Percentiles rank a stretch among this genome's conserved stretches.
These are phyloP conservation scores for Adansonia gregorii DNA, from an alignment of 441 rosid species.

Conservation along the genomic window DNA sequence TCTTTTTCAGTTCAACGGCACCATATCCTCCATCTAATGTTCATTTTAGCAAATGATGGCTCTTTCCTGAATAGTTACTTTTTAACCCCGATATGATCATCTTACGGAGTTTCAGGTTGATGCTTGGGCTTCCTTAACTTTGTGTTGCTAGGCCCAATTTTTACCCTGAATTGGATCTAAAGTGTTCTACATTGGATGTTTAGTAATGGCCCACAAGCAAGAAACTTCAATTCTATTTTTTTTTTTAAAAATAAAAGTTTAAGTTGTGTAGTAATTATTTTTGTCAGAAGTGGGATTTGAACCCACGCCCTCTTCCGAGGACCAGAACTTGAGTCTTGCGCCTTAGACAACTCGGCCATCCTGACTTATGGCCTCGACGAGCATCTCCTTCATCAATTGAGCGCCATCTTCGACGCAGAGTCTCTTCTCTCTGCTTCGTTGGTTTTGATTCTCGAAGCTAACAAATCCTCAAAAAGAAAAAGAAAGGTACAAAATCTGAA, in stretches of 20 bases:
- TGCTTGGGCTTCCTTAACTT: background rate
- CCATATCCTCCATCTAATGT: no score
- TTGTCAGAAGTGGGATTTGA: no score
- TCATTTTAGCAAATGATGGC: no score
- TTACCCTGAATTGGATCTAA: background rate
- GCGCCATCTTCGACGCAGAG: background rate
- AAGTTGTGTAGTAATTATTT: no score
- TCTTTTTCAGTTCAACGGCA: no score
- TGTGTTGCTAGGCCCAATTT: background rate
- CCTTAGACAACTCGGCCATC: no score
- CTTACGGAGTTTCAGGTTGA: background rate
- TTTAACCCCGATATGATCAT: background rate
- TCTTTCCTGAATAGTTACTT: background rate
- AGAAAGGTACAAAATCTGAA: background rate
- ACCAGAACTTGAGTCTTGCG: no score
- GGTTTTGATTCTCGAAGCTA: background rate
- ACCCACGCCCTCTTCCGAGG: no score
- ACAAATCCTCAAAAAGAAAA: background rate
- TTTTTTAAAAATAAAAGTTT: no score
- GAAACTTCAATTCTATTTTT: no score
- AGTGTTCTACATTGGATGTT: background rate
- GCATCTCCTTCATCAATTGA: background rate
- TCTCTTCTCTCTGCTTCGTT: background rate
- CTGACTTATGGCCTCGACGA: no score
- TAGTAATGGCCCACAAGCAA: no score